Conservation (phyloP, 495 filamentous ascomycete genomes). For the Aspergillus haitiensis region DNA sequence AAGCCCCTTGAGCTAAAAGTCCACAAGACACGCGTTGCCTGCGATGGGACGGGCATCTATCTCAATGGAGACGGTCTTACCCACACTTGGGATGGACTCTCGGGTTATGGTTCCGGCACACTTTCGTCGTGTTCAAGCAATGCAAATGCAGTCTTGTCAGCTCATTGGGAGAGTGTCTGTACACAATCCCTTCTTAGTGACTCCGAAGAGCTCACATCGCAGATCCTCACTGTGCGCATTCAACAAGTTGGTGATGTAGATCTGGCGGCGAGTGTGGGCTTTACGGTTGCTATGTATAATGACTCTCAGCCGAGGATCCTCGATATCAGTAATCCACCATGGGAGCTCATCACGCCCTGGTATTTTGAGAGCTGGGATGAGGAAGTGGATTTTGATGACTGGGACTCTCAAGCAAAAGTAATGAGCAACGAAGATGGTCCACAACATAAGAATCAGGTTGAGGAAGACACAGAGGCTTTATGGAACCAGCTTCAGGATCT, state of each 20-base stretch:
- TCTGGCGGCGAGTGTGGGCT: slow-evolving; percentile 31
- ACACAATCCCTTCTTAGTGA: slow-evolving; percentile 31
- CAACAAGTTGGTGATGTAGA: slow-evolving; percentile 37
- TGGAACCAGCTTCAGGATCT: slow-evolving; percentile 33
- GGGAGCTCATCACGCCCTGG: slow-evolving; percentile 41
- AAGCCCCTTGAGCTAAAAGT: slow-evolving; percentile 35
- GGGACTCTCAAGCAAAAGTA: neutral
- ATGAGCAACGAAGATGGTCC: neutral
- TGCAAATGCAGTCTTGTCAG: slow-evolving; percentile 6
- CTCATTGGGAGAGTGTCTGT: slow-evolving; percentile 47
- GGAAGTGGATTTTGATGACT: neutral
- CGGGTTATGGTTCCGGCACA: slow-evolving; percentile 31
- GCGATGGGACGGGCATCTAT: slow-evolving; percentile 37
- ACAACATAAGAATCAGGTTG: slow-evolving; percentile 1
- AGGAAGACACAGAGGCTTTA: slow-evolving; percentile 23
- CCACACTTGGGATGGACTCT: slow-evolving; percentile 33
- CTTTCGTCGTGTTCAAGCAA: slow-evolving; percentile 31
- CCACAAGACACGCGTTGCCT: slow-evolving; percentile 25
- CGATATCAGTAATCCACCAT: slow-evolving; percentile 46
- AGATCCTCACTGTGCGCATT: slow-evolving; percentile 49
- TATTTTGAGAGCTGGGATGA: neutral
- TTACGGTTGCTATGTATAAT: neutral
- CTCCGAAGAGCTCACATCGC: slow-evolving; percentile 39
- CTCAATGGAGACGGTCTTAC: slow-evolving; percentile 38
- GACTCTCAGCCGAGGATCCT: slow-evolving; percentile 29